Conservation (phyloP, 2,329 filamentous ascomycete genomes). For the Xylariales sp. region DNA sequence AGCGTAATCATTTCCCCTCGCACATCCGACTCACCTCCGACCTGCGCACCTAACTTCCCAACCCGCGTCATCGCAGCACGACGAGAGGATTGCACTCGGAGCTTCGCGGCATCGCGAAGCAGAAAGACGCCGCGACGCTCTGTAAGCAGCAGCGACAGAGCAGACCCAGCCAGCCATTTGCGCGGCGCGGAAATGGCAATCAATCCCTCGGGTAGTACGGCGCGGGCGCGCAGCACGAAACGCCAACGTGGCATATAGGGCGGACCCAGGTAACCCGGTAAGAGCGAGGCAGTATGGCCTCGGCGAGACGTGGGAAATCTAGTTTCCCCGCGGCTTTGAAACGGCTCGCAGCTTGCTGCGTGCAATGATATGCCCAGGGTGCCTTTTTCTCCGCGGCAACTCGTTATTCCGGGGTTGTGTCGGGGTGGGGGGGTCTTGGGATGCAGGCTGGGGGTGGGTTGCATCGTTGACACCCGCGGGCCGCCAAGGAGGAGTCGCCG, state of each 20-base stretch:
- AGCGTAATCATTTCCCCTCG: neutral
- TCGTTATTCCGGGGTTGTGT: neutral
- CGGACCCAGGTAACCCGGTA: neutral
- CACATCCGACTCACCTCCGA: neutral
- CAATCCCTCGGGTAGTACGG: neutral
- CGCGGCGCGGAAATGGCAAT: too few relatives aligned
- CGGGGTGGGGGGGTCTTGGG: neutral
- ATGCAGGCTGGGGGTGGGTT: constrained; percentile 4
- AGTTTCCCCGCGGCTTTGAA: constrained; percentile 20
- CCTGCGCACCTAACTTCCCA: neutral
- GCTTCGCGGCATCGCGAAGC: neutral
- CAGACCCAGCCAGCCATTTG: neutral
- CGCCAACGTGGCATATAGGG: neutral
- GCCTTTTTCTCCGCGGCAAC: constrained; percentile 17
- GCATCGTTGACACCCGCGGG: neutral
- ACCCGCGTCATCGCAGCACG: neutral
- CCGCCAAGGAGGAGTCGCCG: constrained; percentile 15
- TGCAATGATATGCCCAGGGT: neutral
- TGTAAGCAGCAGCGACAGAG: neutral
- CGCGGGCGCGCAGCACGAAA: neutral
- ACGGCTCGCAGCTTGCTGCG: neutral
- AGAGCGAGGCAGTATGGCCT: neutral
- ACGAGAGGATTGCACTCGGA: neutral
- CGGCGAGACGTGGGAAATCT: neutral
- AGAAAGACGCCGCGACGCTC: neutral